Evolutionary conservation across 495 filamentous ascomycete species (phyloP).

Genomic region (Xylaria flabelliformis): DNA sequence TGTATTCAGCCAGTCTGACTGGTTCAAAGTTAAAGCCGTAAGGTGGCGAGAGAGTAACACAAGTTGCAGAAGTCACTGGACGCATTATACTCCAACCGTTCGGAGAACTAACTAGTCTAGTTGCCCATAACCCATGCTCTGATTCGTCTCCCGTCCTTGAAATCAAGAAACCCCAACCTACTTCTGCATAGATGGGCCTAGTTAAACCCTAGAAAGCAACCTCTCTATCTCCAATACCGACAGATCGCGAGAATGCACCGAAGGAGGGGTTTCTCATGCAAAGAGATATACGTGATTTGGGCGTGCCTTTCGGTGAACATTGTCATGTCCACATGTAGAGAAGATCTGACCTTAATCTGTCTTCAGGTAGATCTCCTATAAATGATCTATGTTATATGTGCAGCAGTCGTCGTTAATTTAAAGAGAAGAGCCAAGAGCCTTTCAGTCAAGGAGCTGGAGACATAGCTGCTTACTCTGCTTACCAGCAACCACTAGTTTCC

Average conservation of each 20-base stretch:
- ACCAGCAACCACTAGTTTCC: background rate
- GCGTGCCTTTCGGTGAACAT: background rate
- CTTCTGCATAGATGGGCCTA: background rate
- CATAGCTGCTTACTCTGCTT: background rate
- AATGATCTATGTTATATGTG: background rate
- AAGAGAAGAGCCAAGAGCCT: background rate
- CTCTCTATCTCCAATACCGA: constrained; percentile 19
- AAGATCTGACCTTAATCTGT: constrained; percentile 5
- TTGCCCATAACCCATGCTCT: background rate
- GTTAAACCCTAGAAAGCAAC: background rate
- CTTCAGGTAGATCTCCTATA: background rate
- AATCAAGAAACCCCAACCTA: constrained; percentile 1
- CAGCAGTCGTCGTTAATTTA: background rate
- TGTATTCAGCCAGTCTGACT: background rate
- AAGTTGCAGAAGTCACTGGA: background rate
- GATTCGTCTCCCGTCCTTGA: background rate
- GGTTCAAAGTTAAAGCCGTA: background rate
- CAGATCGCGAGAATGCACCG: constrained; percentile 26
- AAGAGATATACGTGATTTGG: background rate
- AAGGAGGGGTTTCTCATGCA: background rate
- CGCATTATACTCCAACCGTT: background rate
- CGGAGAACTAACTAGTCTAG: background rate
- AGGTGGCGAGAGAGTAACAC: background rate
- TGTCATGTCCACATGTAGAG: background rate
- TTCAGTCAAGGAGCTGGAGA: background rate